phyloP scores from a whole-genome alignment of 2,329 filamentous ascomycete species.

The Exutisphaerella laricina region DNA sequence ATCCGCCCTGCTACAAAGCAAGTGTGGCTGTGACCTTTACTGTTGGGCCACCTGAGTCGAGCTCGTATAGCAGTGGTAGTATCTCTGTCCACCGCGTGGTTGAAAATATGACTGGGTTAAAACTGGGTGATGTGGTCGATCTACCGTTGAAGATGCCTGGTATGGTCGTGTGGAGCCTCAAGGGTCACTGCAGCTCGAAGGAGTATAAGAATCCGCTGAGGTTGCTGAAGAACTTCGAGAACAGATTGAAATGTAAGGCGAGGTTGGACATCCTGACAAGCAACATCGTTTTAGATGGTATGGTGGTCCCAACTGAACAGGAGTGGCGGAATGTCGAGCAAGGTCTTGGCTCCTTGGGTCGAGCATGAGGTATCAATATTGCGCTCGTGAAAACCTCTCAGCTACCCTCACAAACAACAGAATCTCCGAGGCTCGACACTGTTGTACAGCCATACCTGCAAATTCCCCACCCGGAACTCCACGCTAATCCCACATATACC shows the following conservation, averaged over 20 bases:
- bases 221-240: slow-evolving; percentile 3
- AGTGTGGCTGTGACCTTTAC: background rate
- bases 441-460: too few species aligned
- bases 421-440: too few species aligned
- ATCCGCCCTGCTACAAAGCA: slow-evolving; percentile 4
- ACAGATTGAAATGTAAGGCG: slow-evolving; percentile 1
- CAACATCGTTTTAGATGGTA: background rate
- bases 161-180: background rate
- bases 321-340: too few species aligned
- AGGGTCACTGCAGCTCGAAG: background rate
- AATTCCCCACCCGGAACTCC: too few species aligned
- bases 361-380: too few species aligned
- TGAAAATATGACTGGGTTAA: background rate
- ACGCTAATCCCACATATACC: too few species aligned
- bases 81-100: background rate
- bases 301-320: background rate
- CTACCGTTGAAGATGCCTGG: background rate
- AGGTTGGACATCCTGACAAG: background rate
- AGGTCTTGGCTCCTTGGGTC: too few species aligned
- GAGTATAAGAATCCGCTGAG: slow-evolving; percentile 1
- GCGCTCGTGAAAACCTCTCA: too few species aligned
- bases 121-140: background rate
- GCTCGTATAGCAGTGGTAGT: background rate
- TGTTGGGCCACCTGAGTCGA: background rate
- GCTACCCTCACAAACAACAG: too few species aligned